Percentiles rank a stretch among this genome's conserved stretches.
Conservation (phyloP, 78 protist species). For the Dictyostelium firmibasis region DNA sequence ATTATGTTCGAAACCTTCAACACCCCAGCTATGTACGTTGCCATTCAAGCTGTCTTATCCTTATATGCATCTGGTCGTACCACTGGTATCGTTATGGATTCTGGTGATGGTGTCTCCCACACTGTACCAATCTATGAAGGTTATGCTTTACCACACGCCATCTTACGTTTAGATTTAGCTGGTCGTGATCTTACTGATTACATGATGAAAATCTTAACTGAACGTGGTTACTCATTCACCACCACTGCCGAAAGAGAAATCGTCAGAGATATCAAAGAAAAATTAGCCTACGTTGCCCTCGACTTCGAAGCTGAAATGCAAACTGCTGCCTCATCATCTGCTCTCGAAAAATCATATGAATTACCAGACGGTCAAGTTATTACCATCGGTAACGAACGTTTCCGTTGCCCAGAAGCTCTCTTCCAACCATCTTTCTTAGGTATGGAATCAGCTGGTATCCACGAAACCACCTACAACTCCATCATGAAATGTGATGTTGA, state of each 20-base stretch:
- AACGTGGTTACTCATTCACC: too few species aligned
- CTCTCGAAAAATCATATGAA: slow-evolving; percentile 87
- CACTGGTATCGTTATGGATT: too few species aligned
- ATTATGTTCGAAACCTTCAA: slow-evolving; percentile 87
- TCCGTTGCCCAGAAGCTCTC: slow-evolving; percentile 95
- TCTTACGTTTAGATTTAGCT: slow-evolving; percentile 82
- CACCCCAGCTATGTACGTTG: slow-evolving; percentile 85
- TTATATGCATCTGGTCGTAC: slow-evolving; percentile 93
- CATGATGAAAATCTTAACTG: too few species aligned
- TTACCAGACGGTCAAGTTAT: slow-evolving; percentile 91
- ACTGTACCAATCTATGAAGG: slow-evolving; percentile 93
- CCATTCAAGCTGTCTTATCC: slow-evolving; percentile 83
- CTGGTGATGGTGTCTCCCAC: slow-evolving; percentile 91
- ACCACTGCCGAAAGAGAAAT: too few species aligned
- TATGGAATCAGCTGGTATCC: slow-evolving; percentile 95
- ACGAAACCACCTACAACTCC: slow-evolving; percentile 90
- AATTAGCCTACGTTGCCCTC: slow-evolving; percentile 85
- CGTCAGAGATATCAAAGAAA: too few species aligned
- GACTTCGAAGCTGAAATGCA: slow-evolving; percentile 78
- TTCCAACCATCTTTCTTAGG: slow-evolving; percentile 97
- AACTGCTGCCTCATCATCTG: slow-evolving; percentile 85
- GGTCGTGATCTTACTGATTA: slow-evolving; percentile 94
- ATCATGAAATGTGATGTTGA: slow-evolving; percentile 96
- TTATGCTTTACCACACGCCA: slow-evolving; percentile 89
- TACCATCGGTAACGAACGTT: slow-evolving; percentile 92